Evolutionary conservation across 768 basidiomycete species (phyloP).

Genomic region (Tremella mesenterica): DNA sequence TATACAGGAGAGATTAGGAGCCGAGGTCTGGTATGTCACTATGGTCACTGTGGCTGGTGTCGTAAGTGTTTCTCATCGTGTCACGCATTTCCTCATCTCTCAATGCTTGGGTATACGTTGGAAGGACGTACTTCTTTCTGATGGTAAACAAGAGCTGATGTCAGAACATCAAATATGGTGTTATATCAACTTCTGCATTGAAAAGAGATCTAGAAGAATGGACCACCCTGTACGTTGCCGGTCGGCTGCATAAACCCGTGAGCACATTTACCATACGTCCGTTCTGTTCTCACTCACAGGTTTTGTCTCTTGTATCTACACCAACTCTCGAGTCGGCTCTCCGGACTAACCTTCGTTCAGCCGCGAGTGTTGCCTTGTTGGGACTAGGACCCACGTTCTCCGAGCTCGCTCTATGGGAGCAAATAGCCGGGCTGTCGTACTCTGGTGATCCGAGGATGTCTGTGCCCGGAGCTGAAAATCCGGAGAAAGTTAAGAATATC

Average conservation of each 20-base stretch:
- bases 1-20: conserved; percentile 55
- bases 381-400: conserved; percentile 80
- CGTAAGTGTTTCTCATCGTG: conserved; percentile 49
- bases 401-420: conserved; percentile 71
- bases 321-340: conserved; percentile 63
- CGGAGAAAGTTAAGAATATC: conserved; percentile 87
- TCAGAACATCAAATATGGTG: conserved; percentile 94
- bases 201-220: conserved; percentile 86
- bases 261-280: conserved; percentile 40
- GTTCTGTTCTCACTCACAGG: neutral
- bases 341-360: conserved; percentile 85
- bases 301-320: conserved; percentile 6
- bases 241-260: conserved; percentile 91
- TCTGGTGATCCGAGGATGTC: conserved; percentile 69
- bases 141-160: neutral
- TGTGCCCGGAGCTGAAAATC: conserved; percentile 82
- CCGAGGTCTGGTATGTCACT: conserved; percentile 95
- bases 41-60: conserved; percentile 74
- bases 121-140: neutral
- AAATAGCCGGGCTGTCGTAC: conserved; percentile 79
- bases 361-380: conserved; percentile 71
- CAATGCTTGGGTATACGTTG: no score
- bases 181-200: conserved; percentile 81
- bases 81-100: neutral
- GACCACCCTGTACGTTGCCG: conserved; percentile 85